Evolutionary conservation across 2,329 filamentous ascomycete species (phyloP).

Genomic region (Uncinocarpus reesii): DNA sequence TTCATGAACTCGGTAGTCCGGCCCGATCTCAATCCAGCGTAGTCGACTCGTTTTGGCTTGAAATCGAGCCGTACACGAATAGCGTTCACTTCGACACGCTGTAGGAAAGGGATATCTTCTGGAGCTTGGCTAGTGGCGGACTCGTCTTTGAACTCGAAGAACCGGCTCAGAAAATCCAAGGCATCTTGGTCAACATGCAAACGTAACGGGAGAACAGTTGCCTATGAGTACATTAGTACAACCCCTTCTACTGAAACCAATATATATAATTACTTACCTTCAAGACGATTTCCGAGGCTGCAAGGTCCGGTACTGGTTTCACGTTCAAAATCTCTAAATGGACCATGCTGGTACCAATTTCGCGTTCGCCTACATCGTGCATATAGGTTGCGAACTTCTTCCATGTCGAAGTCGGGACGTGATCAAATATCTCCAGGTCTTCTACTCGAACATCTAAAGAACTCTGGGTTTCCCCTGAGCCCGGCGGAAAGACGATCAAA

Average conservation of each 20-base stretch:
- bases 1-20: slow-evolving; percentile 99
- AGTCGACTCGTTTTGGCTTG: slow-evolving; percentile 97
- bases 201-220: slow-evolving; percentile 68
- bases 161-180: slow-evolving; percentile 89
- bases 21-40: slow-evolving; percentile 80
- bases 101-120: slow-evolving; percentile 73
- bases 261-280: slow-evolving; percentile 41
- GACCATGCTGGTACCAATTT: slow-evolving; percentile 79
- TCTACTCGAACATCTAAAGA: slow-evolving; percentile 74
- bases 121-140: slow-evolving; percentile 37
- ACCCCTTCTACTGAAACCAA: no score
- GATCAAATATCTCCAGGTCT: slow-evolving; percentile 84
- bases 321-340: slow-evolving; percentile 83
- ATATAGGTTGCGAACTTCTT: slow-evolving; percentile 96
- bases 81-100: slow-evolving; percentile 75
- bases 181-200: slow-evolving; percentile 96
- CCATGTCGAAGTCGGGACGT: slow-evolving; percentile 92
- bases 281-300: slow-evolving; percentile 80
- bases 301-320: slow-evolving; percentile 69
- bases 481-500: slow-evolving; percentile 66
- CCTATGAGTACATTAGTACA: slow-evolving; percentile 30
- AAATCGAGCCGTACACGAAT: slow-evolving; percentile 85
- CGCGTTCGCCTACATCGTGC: slow-evolving; percentile 72
- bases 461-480: slow-evolving; percentile 69
- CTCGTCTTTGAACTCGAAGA: slow-evolving; percentile 96